Conservation (phyloP, 2,329 filamentous ascomycete species). For the Alternaria sp. region DNA sequence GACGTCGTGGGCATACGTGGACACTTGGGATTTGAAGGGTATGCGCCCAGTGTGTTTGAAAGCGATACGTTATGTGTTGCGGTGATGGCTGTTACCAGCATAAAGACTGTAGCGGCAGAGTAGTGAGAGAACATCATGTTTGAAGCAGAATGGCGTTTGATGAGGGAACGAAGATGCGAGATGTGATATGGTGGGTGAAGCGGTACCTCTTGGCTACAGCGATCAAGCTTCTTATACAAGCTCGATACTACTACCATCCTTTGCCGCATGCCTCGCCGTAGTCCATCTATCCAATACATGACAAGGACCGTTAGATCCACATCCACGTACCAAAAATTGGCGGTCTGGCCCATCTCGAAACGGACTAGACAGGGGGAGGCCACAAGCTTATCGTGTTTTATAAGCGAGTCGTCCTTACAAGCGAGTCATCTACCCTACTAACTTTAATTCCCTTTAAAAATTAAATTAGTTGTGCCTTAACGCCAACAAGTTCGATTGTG, state of each 20-base stretch:
- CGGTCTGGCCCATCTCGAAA: slow-evolving; percentile 4
- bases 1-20: slow-evolving; percentile 19
- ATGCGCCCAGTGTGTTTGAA: slow-evolving; percentile 51
- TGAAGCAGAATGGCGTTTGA: background rate
- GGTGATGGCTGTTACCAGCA: slow-evolving; percentile 27
- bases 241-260: background rate
- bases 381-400: background rate
- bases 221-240: background rate
- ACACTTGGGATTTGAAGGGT: slow-evolving; percentile 40
- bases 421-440: no score
- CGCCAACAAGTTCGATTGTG: no score
- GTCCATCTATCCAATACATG: slow-evolving; percentile 6
- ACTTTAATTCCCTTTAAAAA: no score
- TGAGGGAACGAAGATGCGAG: background rate
- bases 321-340: slow-evolving; percentile 4
- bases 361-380: slow-evolving; percentile 9
- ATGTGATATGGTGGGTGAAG: background rate
- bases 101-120: slow-evolving; percentile 20
- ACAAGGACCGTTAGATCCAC: slow-evolving; percentile 5
- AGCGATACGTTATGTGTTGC: slow-evolving; percentile 51
- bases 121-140: slow-evolving; percentile 9
- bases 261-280: background rate
- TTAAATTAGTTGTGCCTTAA: no score
- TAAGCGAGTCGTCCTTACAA: no score
- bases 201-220: background rate